Conservation (phyloP, 768 basidiomycete species). For the Tulasnella sp. region DNA sequence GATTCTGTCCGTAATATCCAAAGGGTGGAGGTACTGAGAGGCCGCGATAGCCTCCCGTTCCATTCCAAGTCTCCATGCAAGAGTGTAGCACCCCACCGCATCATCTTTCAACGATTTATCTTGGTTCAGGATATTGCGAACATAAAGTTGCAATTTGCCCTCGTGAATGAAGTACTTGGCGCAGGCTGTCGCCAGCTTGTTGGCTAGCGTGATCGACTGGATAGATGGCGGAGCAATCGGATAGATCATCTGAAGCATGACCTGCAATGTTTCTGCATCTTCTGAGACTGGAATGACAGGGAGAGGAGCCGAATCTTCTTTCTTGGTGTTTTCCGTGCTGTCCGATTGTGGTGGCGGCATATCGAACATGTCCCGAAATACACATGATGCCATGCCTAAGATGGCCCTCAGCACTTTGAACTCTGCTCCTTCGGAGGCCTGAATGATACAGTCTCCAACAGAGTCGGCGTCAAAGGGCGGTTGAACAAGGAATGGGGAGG, state of each 20-base stretch:
- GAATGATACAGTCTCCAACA: not conserved
- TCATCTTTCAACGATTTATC: not conserved
- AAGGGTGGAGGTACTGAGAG: not conserved
- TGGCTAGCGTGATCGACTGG: not conserved
- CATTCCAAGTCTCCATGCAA: conserved; percentile 5
- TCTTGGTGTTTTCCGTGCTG: not conserved
- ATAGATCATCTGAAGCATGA: not conserved
- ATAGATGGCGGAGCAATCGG: not conserved
- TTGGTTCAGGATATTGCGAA: not conserved
- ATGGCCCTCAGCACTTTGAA: conserved; percentile 21
- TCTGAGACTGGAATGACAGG: not conserved
- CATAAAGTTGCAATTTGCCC: not conserved
- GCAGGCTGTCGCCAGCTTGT: not conserved
- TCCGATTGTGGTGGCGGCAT: not conserved
- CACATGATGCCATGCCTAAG: conserved; percentile 12
- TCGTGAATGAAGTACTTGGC: not conserved
- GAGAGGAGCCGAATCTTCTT: not conserved
- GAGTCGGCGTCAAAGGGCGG: not conserved
- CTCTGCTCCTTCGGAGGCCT: conserved; percentile 12
- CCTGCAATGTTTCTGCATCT: not conserved
- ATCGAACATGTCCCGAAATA: conserved; percentile 28
- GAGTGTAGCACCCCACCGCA: not conserved
- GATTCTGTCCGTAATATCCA: no score
- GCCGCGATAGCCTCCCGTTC: not conserved
- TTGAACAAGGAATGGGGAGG: not conserved